phyloP scores from a whole-genome alignment of 805 yeast genomes.

The Monosporozyma servazzii region DNA sequence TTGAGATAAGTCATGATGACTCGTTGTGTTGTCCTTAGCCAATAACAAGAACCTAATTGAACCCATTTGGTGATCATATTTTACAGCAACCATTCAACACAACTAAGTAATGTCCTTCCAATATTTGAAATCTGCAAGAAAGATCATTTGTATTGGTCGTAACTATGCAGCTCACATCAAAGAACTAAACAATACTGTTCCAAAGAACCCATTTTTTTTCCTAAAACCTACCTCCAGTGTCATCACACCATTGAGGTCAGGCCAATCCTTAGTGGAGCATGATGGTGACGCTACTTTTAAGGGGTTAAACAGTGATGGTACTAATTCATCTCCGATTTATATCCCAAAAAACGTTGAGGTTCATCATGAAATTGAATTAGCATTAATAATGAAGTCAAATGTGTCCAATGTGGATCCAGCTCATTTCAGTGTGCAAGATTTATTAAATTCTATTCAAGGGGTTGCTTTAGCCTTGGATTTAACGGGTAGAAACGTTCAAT shows the following conservation, averaged over 20 bases:
- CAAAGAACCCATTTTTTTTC: constrained; percentile 85
- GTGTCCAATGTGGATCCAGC: constrained; percentile 52
- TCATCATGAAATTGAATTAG: constrained; percentile 92
- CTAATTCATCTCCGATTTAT: constrained; percentile 60
- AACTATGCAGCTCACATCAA: constrained; percentile 94
- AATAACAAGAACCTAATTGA: background rate
- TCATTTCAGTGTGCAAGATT: constrained; percentile 52
- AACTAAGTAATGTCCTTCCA: constrained; percentile 35
- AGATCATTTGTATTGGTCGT: constrained; percentile 90
- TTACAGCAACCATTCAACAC: background rate
- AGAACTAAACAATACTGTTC: constrained; percentile 75
- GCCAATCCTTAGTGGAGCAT: constrained; percentile 1
- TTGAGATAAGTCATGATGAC: background rate
- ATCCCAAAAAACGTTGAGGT: constrained; percentile 73
- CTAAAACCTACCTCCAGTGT: constrained; percentile 81
- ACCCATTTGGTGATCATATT: background rate
- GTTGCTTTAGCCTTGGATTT: constrained; percentile 85
- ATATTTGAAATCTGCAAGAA: constrained; percentile 56
- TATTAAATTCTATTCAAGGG: constrained; percentile 72
- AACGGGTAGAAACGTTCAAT: constrained; percentile 94
- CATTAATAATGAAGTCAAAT: constrained; percentile 57
- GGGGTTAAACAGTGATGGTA: constrained; percentile 24
- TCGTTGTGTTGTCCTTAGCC: background rate
- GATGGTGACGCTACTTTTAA: constrained; percentile 7
- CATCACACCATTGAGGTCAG: constrained; percentile 40